Percentiles rank a stretch among this genome's conserved stretches.
Conservation (phyloP, 805 yeast genomes). For the Maudiozyma bulderi region DNA sequence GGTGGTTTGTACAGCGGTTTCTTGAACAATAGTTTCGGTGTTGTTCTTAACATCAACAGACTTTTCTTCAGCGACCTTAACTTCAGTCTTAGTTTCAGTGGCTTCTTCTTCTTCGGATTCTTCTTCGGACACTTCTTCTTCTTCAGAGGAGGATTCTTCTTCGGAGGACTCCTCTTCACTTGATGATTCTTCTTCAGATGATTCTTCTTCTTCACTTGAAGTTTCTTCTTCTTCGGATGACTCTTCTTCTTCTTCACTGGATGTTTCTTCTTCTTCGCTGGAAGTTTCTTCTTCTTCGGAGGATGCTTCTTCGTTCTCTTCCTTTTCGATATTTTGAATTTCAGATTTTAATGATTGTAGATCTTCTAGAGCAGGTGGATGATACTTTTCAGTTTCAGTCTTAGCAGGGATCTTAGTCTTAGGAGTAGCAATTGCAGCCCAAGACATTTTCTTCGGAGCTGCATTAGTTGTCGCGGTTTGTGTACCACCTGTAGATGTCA, state of each 20-base stretch:
- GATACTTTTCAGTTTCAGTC: not conserved
- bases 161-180: conserved; percentile 1
- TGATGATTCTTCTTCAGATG: conserved; percentile 5
- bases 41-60: not conserved
- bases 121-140: conserved; percentile 4
- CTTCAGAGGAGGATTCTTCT: conserved; percentile 5
- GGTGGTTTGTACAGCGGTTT: conserved; percentile 5
- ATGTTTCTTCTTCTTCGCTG: conserved; percentile 1
- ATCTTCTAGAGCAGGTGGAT: conserved; percentile 16
- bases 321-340: conserved; percentile 9
- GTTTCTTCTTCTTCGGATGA: conserved; percentile 4
- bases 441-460: conserved; percentile 33
- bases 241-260: not conserved
- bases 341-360: conserved; percentile 28
- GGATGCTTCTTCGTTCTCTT: conserved; percentile 1
- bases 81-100: conserved; percentile 2
- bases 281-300: conserved; percentile 1
- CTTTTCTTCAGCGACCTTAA: conserved; percentile 2
- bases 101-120: conserved; percentile 6
- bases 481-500: conserved; percentile 1
- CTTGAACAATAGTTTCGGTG: conserved; percentile 17
- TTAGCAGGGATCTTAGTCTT: conserved; percentile 15
- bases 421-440: conserved; percentile 65
- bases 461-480: conserved; percentile 7
- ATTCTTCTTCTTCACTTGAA: conserved; percentile 4